Percentiles rank a stretch among this genome's conserved stretches.
Evolutionary conservation across 164 flowering plant species (phyloP).

Genomic region (Amborella trichopoda): DNA sequence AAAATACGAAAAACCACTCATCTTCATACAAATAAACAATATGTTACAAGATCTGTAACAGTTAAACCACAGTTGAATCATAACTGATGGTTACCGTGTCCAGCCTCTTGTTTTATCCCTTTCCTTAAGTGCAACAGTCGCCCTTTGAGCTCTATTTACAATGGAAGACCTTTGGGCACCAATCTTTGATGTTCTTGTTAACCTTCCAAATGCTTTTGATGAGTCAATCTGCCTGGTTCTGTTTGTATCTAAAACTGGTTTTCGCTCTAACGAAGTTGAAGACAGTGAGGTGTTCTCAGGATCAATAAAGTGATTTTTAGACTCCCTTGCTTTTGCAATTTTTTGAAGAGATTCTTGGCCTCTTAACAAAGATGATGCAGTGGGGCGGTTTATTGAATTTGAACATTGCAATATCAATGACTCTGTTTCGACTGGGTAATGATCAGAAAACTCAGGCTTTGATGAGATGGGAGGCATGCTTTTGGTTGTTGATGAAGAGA

Average conservation of each 20-base stretch:
- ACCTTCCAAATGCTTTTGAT: constrained; percentile 29
- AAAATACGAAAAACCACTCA: no score
- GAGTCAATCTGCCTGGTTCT: constrained; percentile 33
- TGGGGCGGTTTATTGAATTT: constrained; percentile 28
- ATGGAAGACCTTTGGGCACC: constrained; percentile 18
- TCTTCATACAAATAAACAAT: no score
- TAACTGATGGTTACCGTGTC: constrained; percentile 34
- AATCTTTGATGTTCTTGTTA: constrained; percentile 29
- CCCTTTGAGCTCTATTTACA: constrained; percentile 28
- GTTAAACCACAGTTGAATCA: no score
- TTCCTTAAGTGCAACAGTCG: constrained; percentile 37
- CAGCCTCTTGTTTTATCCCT: constrained; percentile 55
- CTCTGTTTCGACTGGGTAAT: constrained; percentile 32
- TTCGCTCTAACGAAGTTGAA: constrained; percentile 14
- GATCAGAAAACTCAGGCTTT: no score
- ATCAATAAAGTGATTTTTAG: constrained; percentile 25
- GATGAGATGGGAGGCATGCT: no score
- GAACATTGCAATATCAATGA: constrained; percentile 33
- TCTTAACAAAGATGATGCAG: constrained; percentile 24
- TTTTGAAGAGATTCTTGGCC: constrained; percentile 26
- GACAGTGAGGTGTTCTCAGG: constrained; percentile 26
- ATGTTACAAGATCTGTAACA: no score
- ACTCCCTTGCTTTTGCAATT: constrained; percentile 38
- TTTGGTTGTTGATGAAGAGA: no score
- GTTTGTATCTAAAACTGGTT: constrained; percentile 19